Evolutionary conservation across 441 rosid species (phyloP), one percentile per base, ranked within the genome.

Genomic region (Cnidoscolus chayamansa): DNA sequence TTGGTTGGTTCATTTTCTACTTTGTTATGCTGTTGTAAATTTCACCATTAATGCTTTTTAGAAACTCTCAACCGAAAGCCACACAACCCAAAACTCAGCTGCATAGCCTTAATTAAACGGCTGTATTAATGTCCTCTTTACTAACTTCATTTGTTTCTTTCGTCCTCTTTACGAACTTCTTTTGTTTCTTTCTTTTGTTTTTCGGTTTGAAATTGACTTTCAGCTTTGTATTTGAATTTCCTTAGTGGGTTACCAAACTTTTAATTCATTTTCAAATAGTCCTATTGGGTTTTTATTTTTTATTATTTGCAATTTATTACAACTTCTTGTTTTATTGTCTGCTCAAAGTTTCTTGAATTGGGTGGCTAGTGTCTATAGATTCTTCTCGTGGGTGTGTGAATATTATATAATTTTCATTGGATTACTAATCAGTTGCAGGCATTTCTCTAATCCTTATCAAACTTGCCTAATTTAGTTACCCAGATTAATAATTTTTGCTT

Each of bases 31-130:
- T 20, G 20, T 50, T 63, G 69, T 57, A 40, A 67, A 35, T 65
- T 71, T 58, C 54, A 31, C 57, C 78, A 77, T 81, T 65, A 72
- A 63, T 74, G 77, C 70, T 60, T 54, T 68, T 61, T 53, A 54
- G 76, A 75, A 73, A 77, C 76, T 72, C 78, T 48, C 76, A 68
- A 71, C 76, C 19, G 17, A 35, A 19, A 56, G 3, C 51, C 64
- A 3, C 25, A 16, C 37, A 31, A 37, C 43, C 31, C 51, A 68
- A 37, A 35, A 32, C 8, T 37, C 32, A 25, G 1, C 10, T 20
- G 48, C 17, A 16, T 37, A 37, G 25, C 1, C 4, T 40, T 57
- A 58, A 25, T 50, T 70, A 43, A 68, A 67, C 10, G 15, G 45
- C 50, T 40, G 10, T 4, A 50, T 17, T 60, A 48, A 60, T 9